Base-by-base conservation (phyloP, 2,329 filamentous ascomycete species). In the Neofusicoccum sp. region DNA sequence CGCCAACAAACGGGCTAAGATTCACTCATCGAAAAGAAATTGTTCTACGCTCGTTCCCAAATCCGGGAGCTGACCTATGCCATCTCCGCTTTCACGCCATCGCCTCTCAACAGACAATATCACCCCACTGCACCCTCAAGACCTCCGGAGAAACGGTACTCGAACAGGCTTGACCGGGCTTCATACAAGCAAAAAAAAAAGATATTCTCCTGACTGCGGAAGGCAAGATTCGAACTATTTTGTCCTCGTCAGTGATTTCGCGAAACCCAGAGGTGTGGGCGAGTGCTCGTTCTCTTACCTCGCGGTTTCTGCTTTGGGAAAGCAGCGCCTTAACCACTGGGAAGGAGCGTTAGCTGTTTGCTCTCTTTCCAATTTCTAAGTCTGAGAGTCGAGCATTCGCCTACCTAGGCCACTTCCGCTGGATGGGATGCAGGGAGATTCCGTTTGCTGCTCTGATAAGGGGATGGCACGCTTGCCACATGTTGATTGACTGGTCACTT, bases 241-340 rank as follows among this genome's bases (percentile, higher is more conserved):
- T 71, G 66, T 70, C 68, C 71, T 67, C 7, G 22, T 61, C 31
- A 61, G 71, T 68, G 67, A 69, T n/a, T 33, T 31, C 22, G 22
- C 22, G 34, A n/a, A 6, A 45, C 56, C 65, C 39, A n/a, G 44
- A 41, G 7, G 34, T 41, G 28, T 34, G 5, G 6, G 22, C 11
- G n/a, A 52, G 34, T 2, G 22, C 22, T 22, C 6, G 31, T 16
- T 34, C 47, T 16, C 44, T 37, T 39, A 59, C 59, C 54, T 63
- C 64, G 59, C 59, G 59, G 37, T 62, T 52, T 62, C 59, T 62
- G 59, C 59, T 62, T 62, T 77, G 75, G 74, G 75, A 76, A 76
- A 73, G 73, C 73, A 70, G 68, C 73, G 73, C 68, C 70, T 72
- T 77, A 75, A 75, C 75, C 74, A 76, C 75, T 76, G 71, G 67